Percentiles rank a stretch among this genome's conserved stretches.
phyloP scores from a whole-genome alignment of 306 rosid genomes.

The Castanea crenata region DNA sequence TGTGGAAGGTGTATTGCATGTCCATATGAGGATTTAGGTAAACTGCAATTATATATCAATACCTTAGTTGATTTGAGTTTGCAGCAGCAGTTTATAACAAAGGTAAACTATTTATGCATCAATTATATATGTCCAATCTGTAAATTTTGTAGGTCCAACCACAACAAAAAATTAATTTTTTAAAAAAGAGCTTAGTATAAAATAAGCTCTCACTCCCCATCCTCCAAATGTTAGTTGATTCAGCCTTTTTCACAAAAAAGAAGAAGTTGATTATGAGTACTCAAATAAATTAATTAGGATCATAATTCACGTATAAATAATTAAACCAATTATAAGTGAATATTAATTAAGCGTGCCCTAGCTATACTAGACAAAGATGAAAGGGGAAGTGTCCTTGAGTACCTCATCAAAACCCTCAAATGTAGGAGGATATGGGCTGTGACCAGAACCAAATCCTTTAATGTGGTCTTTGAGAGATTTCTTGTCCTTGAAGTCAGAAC shows the following conservation, averaged over 20 bases:
- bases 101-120: too few relatives aligned
- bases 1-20: background rate
- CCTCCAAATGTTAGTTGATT: too few relatives aligned
- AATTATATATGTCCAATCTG: background rate
- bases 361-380: background rate
- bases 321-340: too few relatives aligned
- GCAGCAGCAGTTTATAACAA: too few relatives aligned
- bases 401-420: conserved; percentile 12
- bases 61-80: background rate
- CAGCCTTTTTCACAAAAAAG: too few relatives aligned
- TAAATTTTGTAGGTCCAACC: background rate
- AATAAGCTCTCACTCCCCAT: too few relatives aligned
- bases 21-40: background rate
- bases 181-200: too few relatives aligned
- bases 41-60: background rate
- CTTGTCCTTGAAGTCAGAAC: conserved; percentile 74
- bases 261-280: too few relatives aligned
- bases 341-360: too few relatives aligned
- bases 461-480: conserved; percentile 68
- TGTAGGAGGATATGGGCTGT: conserved; percentile 43
- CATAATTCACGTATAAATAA: too few relatives aligned
- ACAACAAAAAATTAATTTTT: background rate
- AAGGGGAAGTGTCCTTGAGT: background rate
- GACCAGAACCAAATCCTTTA: conserved; percentile 64
- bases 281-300: too few relatives aligned